These are phyloP conservation scores for Lichenothelia convexa DNA, from an alignment of 495 filamentous ascomycete genomes.

Conservation along the genomic window DNA sequence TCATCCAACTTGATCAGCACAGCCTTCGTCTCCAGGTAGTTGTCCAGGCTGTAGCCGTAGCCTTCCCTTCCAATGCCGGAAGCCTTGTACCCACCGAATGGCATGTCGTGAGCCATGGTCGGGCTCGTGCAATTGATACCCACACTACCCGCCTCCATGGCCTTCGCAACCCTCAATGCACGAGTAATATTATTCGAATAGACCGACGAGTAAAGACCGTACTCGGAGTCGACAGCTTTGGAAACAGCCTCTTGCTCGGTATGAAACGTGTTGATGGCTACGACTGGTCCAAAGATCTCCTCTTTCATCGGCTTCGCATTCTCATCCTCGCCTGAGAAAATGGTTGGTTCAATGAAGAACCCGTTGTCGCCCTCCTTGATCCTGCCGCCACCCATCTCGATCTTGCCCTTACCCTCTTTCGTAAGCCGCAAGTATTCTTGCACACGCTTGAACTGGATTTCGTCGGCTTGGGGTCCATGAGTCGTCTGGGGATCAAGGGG, in stretches of 20 bases:
- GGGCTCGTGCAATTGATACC: slow-evolving; percentile 18
- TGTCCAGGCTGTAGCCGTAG: slow-evolving; percentile 11
- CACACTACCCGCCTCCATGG: slow-evolving; percentile 12
- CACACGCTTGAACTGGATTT: slow-evolving; percentile 9
- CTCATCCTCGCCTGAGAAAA: slow-evolving; percentile 26
- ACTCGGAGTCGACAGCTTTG: slow-evolving; percentile 6
- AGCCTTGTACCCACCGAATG: slow-evolving; percentile 18
- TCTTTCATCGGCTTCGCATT: slow-evolving; percentile 23
- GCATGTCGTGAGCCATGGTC: slow-evolving; percentile 10
- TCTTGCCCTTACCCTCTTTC: slow-evolving; percentile 21
- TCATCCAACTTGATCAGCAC: slow-evolving; percentile 12
- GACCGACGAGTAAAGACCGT: slow-evolving; percentile 7
- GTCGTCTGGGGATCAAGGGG: slow-evolving; percentile 14
- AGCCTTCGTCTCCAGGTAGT: slow-evolving; percentile 16
- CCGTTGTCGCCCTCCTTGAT: slow-evolving; percentile 17
- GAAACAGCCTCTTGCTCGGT: slow-evolving; percentile 7
- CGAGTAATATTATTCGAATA: slow-evolving; percentile 16
- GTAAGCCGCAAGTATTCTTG: slow-evolving; percentile 21
- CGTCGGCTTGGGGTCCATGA: slow-evolving; percentile 20
- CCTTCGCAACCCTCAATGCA: slow-evolving; percentile 15
- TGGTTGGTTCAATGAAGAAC: slow-evolving; percentile 31
- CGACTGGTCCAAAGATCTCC: slow-evolving; percentile 33
- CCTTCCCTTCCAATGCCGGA: slow-evolving; percentile 15
- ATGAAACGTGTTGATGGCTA: slow-evolving; percentile 19
- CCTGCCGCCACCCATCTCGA: slow-evolving; percentile 16